These are phyloP conservation scores for Suhomyces bribrorum DNA, from an alignment of 1,139 yeast species.

Conservation along the genomic window DNA sequence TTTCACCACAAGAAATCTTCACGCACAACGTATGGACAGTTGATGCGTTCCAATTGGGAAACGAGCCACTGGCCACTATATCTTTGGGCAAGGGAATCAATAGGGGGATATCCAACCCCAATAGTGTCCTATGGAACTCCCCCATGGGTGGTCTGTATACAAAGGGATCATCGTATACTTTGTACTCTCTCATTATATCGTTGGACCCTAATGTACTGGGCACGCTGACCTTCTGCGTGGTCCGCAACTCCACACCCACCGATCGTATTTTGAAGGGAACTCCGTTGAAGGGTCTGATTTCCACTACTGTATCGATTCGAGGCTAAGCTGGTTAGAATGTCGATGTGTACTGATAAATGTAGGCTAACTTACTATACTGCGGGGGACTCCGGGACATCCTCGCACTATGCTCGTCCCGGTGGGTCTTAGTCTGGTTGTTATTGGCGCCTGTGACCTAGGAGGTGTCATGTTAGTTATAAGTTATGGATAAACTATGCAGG, in stretches of 20 bases:
- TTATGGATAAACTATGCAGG: slow-evolving; percentile 3
- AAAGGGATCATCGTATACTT: slow-evolving; percentile 38
- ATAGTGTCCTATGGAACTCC: slow-evolving; percentile 34
- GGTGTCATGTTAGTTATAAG: slow-evolving; percentile 6
- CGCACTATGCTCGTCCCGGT: slow-evolving; percentile 49
- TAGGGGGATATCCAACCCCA: slow-evolving; percentile 62
- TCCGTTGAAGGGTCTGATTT: slow-evolving; percentile 41
- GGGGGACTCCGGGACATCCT: slow-evolving; percentile 67
- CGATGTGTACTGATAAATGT: no score
- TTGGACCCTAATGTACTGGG: slow-evolving; percentile 48
- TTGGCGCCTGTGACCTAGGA: slow-evolving; percentile 30
- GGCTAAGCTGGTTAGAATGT: slow-evolving; percentile 32
- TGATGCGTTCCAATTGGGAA: slow-evolving; percentile 42
- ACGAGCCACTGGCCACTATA: slow-evolving; percentile 47
- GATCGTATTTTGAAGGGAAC: slow-evolving; percentile 40
- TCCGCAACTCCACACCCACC: slow-evolving; percentile 39
- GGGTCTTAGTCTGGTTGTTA: slow-evolving; percentile 43
- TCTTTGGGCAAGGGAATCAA: slow-evolving; percentile 60
- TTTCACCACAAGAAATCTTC: slow-evolving; percentile 35
- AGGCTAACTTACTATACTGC: slow-evolving; percentile 44
- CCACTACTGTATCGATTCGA: slow-evolving; percentile 45
- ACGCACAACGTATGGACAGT: slow-evolving; percentile 41
- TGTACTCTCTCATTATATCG: slow-evolving; percentile 37
- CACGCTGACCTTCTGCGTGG: slow-evolving; percentile 40
- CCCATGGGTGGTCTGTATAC: slow-evolving; percentile 41